Evolutionary conservation across 2,329 filamentous ascomycete genomes (phyloP), one percentile per base, ranked within the genome.

Genomic region (Coniochaeta sp.): DNA sequence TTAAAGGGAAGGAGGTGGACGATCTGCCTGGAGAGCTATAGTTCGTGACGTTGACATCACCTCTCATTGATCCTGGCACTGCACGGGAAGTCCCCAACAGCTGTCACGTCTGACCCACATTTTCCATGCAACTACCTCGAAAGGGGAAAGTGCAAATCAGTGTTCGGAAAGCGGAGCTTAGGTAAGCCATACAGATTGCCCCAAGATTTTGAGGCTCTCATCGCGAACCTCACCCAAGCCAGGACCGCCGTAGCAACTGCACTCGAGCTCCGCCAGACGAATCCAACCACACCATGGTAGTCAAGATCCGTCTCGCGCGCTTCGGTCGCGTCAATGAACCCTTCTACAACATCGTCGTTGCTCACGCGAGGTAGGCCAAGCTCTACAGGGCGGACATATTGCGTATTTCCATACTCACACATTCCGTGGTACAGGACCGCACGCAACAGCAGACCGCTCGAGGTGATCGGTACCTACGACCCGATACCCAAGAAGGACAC

Each of bases 341-440:
- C 2, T 89, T 97, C 69, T 99, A 96, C 83, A 99, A 99, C 79
- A 97, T 99, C 65, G 91, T 98, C 66, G 90, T 99, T 65, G 85
- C 92, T 17, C 93, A 98, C 71, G 93, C 93, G 55, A 88, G 93
- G 90, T 96, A 83, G 65, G 81, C 64, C 40, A 16, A 52, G 4
- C 40, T 24, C 7, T 17, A 16, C 36, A 36, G 17, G 34, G 14
- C 34, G 17, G 34, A 36, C 34, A 14, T 36, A 36, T 32, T 10
- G 30, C 30, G 28, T 19, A 36, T 12, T 10, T 22, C 14, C 14
- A 8, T 24, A 44, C 36, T 58, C 26, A 1, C 36, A 47, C 8
- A 24, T 24, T 4, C 12, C 42, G 12, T 17, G 22, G 19, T 6
- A 30, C 68, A 96, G 91, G 65, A 91, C 92, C 47, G 93, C 95